Evolutionary conservation across 768 basidiomycete species (phyloP), one percentile per base, ranked within the genome.

Genomic region (Suillus americanus): DNA sequence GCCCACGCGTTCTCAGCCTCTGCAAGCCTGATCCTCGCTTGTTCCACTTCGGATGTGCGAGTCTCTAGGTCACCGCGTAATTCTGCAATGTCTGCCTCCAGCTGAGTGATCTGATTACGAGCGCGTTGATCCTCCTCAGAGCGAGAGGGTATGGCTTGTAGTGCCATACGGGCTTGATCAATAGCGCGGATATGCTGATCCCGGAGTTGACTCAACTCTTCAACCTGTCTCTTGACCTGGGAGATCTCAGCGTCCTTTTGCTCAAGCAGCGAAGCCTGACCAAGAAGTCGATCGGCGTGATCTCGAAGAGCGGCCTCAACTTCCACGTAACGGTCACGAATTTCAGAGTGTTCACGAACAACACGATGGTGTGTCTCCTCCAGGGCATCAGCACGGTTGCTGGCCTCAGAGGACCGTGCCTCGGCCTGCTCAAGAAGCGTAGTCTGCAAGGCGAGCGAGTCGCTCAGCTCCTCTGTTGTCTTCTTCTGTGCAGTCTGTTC

Each of bases 1-100:
- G 91, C 86, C 89, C 95, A 97, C 10, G 91, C 87, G 72, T 91
- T 94, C 78, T 97, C 96, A 50, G 90, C 88, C 62, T 96, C 93
- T 30, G 85, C 80, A 50, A 96, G 78, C 62, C 90, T 82, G 12
- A 81, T 78, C 53, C 86, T 84, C 7, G 89, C 82, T 10, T 86
- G 76, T 66, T 96, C 94, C 18, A 87, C 85, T 74, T 97, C 96
- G 3, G 84, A 79, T 1, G 83, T 85, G 65, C 88, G 85, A 3
- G 86, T 79, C 74, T 97, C 94, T 23, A 97, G 78, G 64, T 99
- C 97, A 16, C 87, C 85, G 48, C 89, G 88, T 13, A 93, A 81
- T 62, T 95, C 91, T 12, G 86, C 84, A 51, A 97, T 71, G 66
- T 97, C 95, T 6, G 80, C 76, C 72, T 97, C 93, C 30, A 97